phyloP scores from a whole-genome alignment of 2,329 filamentous ascomycete species.

The Ilyonectria destructans region DNA sequence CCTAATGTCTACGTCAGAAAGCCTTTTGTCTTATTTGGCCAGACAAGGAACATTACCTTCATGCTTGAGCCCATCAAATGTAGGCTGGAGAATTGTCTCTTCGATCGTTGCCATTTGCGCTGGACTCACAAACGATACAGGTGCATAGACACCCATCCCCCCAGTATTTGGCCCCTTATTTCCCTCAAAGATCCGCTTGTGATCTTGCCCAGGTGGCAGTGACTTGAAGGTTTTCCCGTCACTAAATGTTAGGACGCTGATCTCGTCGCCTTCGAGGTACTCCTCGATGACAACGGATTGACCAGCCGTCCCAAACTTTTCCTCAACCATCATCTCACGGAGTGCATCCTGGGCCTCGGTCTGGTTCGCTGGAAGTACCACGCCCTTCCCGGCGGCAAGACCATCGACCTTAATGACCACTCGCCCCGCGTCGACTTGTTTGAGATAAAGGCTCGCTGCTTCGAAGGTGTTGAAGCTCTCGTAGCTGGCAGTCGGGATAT shows the following conservation, averaged over 20 bases:
- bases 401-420: conserved; percentile 85
- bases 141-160: conserved; percentile 83
- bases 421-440: conserved; percentile 66
- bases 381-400: conserved; percentile 82
- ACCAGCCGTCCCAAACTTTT: conserved; percentile 77
- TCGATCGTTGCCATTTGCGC: conserved; percentile 71
- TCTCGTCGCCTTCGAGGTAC: conserved; percentile 78
- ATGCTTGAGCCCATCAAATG: conserved; percentile 73
- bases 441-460: conserved; percentile 73
- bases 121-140: conserved; percentile 69
- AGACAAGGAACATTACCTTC: conserved; percentile 59
- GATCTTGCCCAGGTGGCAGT: conserved; percentile 81
- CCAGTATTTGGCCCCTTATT: conserved; percentile 82
- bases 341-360: conserved; percentile 76
- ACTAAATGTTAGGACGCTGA: conserved; percentile 78
- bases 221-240: conserved; percentile 77
- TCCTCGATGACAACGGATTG: conserved; percentile 83
- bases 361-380: conserved; percentile 57
- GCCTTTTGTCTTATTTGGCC: too few species aligned
- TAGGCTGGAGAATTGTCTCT: conserved; percentile 72
- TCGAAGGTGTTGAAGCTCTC: conserved; percentile 78
- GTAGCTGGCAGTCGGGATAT: conserved; percentile 82
- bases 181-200: conserved; percentile 80
- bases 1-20: not conserved
- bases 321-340: conserved; percentile 78